Percentiles rank a stretch among this genome's conserved stretches.
Conservation (phyloP, 768 basidiomycete genomes). For the Pisolithus marmoratus region DNA sequence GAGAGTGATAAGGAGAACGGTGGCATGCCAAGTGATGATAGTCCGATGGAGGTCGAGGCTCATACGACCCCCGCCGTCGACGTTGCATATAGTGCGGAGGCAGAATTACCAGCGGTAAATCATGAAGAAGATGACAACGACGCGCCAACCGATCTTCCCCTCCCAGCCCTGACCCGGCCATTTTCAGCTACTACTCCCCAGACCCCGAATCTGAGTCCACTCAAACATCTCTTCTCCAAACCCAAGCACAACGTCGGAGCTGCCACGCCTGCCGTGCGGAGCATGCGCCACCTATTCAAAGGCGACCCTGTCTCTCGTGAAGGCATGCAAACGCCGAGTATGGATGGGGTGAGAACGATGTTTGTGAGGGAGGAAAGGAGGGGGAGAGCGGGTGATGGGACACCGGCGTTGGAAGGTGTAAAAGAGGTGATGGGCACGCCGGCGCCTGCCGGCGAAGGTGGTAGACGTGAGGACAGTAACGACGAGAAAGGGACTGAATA, state of each 20-base stretch:
- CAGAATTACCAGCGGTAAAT: constrained; percentile 4
- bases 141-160: constrained; percentile 3
- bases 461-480: no score
- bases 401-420: constrained; percentile 22
- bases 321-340: constrained; percentile 25
- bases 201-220: constrained; percentile 26
- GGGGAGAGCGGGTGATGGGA: constrained; percentile 9
- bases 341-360: constrained; percentile 30
- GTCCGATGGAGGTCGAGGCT: neutral
- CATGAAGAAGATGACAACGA: constrained; percentile 17
- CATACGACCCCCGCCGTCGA: neutral
- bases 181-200: constrained; percentile 2
- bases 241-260: constrained; percentile 8
- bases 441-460: neutral
- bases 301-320: neutral
- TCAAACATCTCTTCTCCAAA: constrained; percentile 27
- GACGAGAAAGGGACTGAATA: neutral
- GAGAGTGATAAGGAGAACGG: constrained; percentile 10
- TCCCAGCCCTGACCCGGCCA: neutral
- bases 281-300: constrained; percentile 30
- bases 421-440: constrained; percentile 21
- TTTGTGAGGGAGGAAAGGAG: constrained; percentile 15
- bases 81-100: neutral
- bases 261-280: constrained; percentile 21
- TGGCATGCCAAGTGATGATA: neutral